phyloP scores from a whole-genome alignment of 225 moss, liverwort and hornwort species.

The Marchantia paleacea region DNA sequence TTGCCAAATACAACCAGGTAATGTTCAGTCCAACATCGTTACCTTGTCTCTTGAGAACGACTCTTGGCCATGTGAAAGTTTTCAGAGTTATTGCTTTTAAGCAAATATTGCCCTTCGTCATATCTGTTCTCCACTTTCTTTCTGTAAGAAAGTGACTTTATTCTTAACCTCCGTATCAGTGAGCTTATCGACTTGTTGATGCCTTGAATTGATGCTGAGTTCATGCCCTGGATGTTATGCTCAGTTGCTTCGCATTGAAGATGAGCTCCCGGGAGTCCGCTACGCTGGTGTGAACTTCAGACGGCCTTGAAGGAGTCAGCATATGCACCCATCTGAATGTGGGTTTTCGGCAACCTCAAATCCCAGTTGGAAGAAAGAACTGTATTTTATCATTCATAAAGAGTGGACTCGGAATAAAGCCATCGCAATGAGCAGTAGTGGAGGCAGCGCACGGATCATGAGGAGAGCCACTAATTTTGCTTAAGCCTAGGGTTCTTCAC shows the following conservation, averaged over 20 bases:
- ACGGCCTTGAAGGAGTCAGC: constrained; percentile 47
- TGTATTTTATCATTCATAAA: constrained; percentile 19
- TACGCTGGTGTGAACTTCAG: constrained; percentile 87
- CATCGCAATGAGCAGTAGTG: constrained; percentile 1
- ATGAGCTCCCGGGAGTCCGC: constrained; percentile 77
- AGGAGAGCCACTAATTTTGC: constrained; percentile 21
- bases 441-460: constrained; percentile 4
- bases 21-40: neutral
- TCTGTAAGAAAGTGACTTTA: neutral
- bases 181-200: neutral
- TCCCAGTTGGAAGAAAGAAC: neutral
- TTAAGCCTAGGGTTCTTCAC: constrained; percentile 3
- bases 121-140: no score
- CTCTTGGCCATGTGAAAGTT: neutral
- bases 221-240: neutral
- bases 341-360: neutral
- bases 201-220: neutral
- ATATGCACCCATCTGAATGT: neutral
- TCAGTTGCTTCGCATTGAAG: constrained; percentile 89
- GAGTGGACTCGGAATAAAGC: constrained; percentile 19
- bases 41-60: neutral
- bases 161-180: neutral
- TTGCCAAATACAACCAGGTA: constrained; percentile 82
- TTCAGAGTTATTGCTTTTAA: no score
- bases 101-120: no score